These are phyloP conservation scores for Endotrypanum monterogeii DNA, from an alignment of 208 protist genomes.

Conservation along the genomic window DNA sequence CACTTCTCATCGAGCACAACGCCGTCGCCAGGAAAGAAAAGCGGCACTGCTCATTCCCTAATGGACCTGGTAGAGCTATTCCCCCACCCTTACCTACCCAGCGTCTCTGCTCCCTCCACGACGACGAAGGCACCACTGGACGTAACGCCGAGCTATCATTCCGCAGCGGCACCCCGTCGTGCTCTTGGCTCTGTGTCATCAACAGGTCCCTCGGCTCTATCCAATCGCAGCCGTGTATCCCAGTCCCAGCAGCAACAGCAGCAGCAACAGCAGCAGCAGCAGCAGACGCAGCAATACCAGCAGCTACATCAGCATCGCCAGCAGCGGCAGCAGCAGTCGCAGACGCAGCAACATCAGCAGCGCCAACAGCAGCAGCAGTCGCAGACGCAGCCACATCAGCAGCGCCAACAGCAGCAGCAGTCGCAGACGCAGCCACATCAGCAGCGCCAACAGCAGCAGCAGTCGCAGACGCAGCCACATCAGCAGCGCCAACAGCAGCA, in stretches of 20 bases:
- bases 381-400: too few species aligned
- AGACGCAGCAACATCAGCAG: neutral
- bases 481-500: neutral
- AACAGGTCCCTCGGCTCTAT: neutral
- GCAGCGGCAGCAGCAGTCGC: too few species aligned
- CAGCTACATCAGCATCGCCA: too few species aligned
- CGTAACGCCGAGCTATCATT: constrained; percentile 13
- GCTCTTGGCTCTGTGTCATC: constrained; percentile 5
- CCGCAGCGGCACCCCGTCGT: constrained; percentile 9
- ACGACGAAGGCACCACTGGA: neutral
- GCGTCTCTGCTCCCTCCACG: constrained; percentile 12
- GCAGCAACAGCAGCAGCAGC: neutral
- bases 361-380: neutral
- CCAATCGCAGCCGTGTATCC: neutral
- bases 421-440: too few species aligned
- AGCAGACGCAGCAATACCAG: too few species aligned
- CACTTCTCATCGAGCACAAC: neutral
- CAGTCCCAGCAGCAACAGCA: neutral
- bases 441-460: too few species aligned
- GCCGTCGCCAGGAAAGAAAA: neutral
- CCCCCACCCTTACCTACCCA: constrained; percentile 70
- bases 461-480: too few species aligned
- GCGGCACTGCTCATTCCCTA: neutral
- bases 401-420: too few species aligned
- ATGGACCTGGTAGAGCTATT: constrained; percentile 60